Evolutionary conservation across 352 stramenopile species (phyloP), one percentile per base, ranked within the genome.

Genomic region (Globisporangium okanoganense): DNA sequence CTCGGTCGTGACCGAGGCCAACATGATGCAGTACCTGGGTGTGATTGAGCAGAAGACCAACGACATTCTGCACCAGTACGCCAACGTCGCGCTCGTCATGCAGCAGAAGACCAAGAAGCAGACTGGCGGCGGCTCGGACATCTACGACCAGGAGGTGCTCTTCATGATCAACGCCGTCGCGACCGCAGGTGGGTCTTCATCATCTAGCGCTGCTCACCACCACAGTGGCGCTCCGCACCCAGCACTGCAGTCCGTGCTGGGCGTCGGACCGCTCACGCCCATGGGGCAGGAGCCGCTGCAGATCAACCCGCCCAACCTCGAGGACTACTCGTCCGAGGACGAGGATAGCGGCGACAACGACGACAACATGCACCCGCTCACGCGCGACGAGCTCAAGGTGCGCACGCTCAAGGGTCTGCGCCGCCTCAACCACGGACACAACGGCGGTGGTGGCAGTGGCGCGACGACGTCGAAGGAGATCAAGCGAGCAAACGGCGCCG

Each of bases 31-130:
- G 47, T 98, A 97, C 65, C 76, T 99, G 6, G 95, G 92, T 13
- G 88, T 97, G 53, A 95, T 98, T 41, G 95, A 99, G 72, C 86
- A 98, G 61, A 90, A 90, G 62, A 95, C 92, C 5, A 98, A 97
- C 67, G 87, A 96, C 51, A 88, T 98, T 35, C 65, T 99, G 51
- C 87, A 96, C 36, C 79, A 94, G 48, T 97, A 96, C 69, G 76
- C 81, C 18, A 72, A 70, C 12, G 67, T 80, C 33, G 62, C 73
- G 20, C 22, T 78, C 14, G 70, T 79, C 51, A 67, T 82, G 38
- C 73, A 85, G 57, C 65, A 78, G 35, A 69, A 73, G n/a, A 52
- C 43, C 47, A 68, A 75, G 13, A 66, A 71, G 20, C 24, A 33
- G 5, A 22, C 29, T 3, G 29, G 49, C 16, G 48, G 41, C 24